A percentile compares a stretch with the other conserved stretches of the same genome.
Conservation (phyloP, 2,329 filamentous ascomycete genomes). For the Penicillium sp. region DNA sequence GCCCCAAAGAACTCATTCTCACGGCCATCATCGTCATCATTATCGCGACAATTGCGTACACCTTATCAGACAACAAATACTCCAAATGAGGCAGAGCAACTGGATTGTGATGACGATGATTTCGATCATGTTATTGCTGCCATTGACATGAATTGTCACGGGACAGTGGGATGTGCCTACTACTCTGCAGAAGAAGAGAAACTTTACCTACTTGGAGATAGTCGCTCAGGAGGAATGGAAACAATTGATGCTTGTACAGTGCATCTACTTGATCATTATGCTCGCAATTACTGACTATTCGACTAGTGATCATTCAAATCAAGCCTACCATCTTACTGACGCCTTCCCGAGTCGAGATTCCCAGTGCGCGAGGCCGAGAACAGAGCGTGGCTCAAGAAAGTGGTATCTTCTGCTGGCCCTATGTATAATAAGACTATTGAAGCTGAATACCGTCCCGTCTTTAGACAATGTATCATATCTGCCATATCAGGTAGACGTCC, state of each 20-base stretch:
- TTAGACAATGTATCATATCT: slow-evolving; percentile 56
- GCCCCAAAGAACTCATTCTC: slow-evolving; percentile 5
- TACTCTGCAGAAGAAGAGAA: slow-evolving; percentile 72
- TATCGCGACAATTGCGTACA: slow-evolving; percentile 14
- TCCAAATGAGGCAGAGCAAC: slow-evolving; percentile 32
- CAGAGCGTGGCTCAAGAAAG: slow-evolving; percentile 50
- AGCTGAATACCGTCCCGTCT: not conserved
- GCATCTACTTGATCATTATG: not conserved
- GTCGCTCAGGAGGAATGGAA: slow-evolving; percentile 69
- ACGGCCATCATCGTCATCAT: slow-evolving; percentile 12
- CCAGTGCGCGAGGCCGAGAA: slow-evolving; percentile 32
- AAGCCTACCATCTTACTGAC: slow-evolving; percentile 64
- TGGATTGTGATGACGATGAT: slow-evolving; percentile 51
- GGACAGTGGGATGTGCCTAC: slow-evolving; percentile 80
- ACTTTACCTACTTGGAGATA: slow-evolving; percentile 77
- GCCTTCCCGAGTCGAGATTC: slow-evolving; percentile 59
- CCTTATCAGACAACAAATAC: slow-evolving; percentile 13
- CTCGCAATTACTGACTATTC: slow-evolving; percentile 18
- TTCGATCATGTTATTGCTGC: slow-evolving; percentile 77
- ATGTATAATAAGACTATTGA: too few relatives aligned
- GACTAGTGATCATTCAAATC: slow-evolving; percentile 62
- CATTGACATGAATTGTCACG: slow-evolving; percentile 71
- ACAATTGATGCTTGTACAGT: slow-evolving; percentile 61
- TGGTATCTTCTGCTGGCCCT: slow-evolving; percentile 16
- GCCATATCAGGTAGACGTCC: slow-evolving; percentile 66